Conservation (phyloP, 148 eudicot species). For the Pouteria glomerata region DNA sequence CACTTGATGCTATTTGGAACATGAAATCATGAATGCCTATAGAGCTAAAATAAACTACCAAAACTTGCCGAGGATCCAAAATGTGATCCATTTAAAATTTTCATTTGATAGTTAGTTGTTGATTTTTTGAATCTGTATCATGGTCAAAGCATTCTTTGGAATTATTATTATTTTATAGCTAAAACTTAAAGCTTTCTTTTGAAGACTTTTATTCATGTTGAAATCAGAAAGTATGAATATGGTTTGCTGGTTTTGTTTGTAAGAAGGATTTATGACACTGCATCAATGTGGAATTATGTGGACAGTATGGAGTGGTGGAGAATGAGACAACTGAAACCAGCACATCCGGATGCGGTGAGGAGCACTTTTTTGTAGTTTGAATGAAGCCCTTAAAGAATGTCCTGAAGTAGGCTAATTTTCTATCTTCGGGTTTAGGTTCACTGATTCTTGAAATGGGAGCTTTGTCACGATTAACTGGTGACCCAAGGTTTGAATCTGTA, state of each 20-base stretch:
- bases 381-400: constrained; percentile 8
- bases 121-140: background rate
- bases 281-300: constrained; percentile 57
- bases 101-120: background rate
- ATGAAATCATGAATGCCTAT: background rate
- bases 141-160: background rate
- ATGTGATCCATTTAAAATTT: background rate
- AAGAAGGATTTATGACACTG: constrained; percentile 54
- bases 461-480: constrained; percentile 83
- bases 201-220: no score
- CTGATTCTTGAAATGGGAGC: constrained; percentile 98
- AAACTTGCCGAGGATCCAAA: background rate
- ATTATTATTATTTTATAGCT: background rate
- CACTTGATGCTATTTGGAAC: background rate
- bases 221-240: constrained; percentile 23
- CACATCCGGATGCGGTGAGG: constrained; percentile 94
- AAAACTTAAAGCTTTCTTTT: no score
- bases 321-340: constrained; percentile 97
- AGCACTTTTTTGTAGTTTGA: constrained; percentile 15
- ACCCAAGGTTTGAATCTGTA: constrained; percentile 72
- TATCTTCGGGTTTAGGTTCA: constrained; percentile 55
- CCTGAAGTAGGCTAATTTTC: constrained; percentile 21
- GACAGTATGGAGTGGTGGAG: constrained; percentile 94
- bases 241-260: constrained; percentile 42
- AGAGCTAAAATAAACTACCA: background rate